Evolutionary conservation across 106 monocot genomes (phyloP).

Genomic region (Alisma plantagoaquatica): DNA sequence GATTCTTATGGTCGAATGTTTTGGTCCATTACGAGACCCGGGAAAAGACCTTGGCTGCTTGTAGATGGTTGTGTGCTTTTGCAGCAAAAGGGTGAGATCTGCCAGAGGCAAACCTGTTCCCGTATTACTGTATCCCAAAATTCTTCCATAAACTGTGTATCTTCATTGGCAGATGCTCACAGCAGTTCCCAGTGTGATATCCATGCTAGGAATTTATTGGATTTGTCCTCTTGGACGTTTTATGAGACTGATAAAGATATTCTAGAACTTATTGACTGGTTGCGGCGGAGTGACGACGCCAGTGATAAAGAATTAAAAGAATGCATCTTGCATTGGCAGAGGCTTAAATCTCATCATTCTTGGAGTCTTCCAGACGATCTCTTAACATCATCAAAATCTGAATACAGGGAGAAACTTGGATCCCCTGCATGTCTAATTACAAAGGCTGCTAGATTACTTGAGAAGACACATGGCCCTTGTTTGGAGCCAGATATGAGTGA

Average conservation of each 20-base stretch:
- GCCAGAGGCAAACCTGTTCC: too few relatives aligned
- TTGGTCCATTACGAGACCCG: constrained; percentile 71
- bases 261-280: constrained; percentile 53
- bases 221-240: constrained; percentile 29
- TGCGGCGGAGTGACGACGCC: constrained; percentile 52
- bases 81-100: constrained; percentile 3
- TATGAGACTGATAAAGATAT: constrained; percentile 78
- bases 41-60: constrained; percentile 66
- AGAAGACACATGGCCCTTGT: constrained; percentile 60
- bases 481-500: constrained; percentile 48
- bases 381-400: constrained; percentile 8
- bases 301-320: constrained; percentile 90
- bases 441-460: constrained; percentile 51
- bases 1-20: constrained; percentile 77
- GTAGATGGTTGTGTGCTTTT: constrained; percentile 44
- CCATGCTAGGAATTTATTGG: not conserved
- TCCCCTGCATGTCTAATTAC: constrained; percentile 21
- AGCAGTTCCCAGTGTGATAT: constrained; percentile 13
- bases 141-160: too few relatives aligned
- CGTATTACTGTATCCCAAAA: too few relatives aligned
- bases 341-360: constrained; percentile 26
- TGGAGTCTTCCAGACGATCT: constrained; percentile 15
- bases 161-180: constrained; percentile 2
- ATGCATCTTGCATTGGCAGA: constrained; percentile 61
- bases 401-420: not conserved